Conservation (phyloP, 257 asterid genomes). For the Jacaranda copaia region DNA sequence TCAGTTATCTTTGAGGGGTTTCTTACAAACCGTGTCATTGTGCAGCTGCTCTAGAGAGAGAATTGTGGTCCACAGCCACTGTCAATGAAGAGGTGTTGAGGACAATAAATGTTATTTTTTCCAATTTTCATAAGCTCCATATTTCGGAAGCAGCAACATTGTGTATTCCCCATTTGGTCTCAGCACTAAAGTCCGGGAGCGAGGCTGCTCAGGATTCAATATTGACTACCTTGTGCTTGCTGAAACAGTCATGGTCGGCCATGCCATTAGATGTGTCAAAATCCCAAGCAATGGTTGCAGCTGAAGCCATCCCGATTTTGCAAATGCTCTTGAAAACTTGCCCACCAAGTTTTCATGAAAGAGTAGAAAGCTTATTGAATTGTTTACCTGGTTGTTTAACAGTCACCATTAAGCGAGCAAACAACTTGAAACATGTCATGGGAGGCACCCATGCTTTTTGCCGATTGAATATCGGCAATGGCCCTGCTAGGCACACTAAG, state of each 20-base stretch:
- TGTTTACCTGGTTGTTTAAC: constrained; percentile 89
- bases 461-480: constrained; percentile 68
- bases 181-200: constrained; percentile 73
- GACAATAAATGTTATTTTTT: constrained; percentile 71
- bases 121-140: constrained; percentile 81
- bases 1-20: constrained; percentile 13
- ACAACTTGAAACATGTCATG: constrained; percentile 69
- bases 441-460: constrained; percentile 86
- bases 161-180: constrained; percentile 77
- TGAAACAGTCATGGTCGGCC: constrained; percentile 83
- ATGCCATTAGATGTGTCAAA: constrained; percentile 79
- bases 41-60: constrained; percentile 90
- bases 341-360: constrained; percentile 76
- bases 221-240: constrained; percentile 67
- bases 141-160: constrained; percentile 76
- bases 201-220: constrained; percentile 74
- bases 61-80: constrained; percentile 60
- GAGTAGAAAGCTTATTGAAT: constrained; percentile 72
- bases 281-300: constrained; percentile 79
- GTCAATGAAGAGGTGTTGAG: constrained; percentile 74
- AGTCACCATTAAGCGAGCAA: constrained; percentile 71
- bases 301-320: constrained; percentile 85
- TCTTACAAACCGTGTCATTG: constrained; percentile 34
- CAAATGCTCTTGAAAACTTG: constrained; percentile 70
- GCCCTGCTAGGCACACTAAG: constrained; percentile 86